These are phyloP conservation scores for Cajanus cajan DNA, from an alignment of 306 rosid genomes.

Conservation along the genomic window DNA sequence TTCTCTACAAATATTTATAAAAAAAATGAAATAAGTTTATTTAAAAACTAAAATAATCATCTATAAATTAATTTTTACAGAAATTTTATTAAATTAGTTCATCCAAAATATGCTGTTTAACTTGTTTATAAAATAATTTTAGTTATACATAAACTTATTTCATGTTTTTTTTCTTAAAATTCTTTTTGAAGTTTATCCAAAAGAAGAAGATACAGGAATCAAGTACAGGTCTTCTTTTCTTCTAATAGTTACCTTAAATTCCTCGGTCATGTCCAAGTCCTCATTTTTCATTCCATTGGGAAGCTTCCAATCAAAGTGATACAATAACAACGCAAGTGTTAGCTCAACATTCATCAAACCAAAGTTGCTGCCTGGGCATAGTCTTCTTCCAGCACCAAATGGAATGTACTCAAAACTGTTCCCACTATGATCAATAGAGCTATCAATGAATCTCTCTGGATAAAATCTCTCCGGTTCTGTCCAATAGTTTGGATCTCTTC, in stretches of 20 bases:
- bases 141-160: too few relatives aligned
- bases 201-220: neutral
- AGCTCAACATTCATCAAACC: conserved; percentile 14
- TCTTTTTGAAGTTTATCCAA: too few relatives aligned
- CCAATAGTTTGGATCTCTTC: conserved; percentile 44
- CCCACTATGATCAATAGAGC: conserved; percentile 22
- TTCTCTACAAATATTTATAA: too few relatives aligned
- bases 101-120: too few relatives aligned
- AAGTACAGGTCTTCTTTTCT: conserved; percentile 1
- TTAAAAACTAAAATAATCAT: too few relatives aligned
- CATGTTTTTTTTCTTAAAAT: too few relatives aligned
- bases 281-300: conserved; percentile 21
- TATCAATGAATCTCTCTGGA: conserved; percentile 31
- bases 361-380: conserved; percentile 15
- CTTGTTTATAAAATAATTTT: too few relatives aligned
- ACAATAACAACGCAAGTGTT: conserved; percentile 21
- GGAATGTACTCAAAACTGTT: conserved; percentile 36
- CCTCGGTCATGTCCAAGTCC: conserved; percentile 28
- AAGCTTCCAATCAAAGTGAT: conserved; percentile 36
- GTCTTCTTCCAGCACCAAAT: conserved; percentile 47
- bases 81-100: too few relatives aligned
- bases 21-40: too few relatives aligned
- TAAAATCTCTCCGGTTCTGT: conserved; percentile 25
- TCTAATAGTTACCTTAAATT: neutral
- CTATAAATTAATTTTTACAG: too few relatives aligned